Evolutionary conservation across 345 rosid species (phyloP), one percentile per base, ranked within the genome.

Genomic region (Lumnitzera racemosa): DNA sequence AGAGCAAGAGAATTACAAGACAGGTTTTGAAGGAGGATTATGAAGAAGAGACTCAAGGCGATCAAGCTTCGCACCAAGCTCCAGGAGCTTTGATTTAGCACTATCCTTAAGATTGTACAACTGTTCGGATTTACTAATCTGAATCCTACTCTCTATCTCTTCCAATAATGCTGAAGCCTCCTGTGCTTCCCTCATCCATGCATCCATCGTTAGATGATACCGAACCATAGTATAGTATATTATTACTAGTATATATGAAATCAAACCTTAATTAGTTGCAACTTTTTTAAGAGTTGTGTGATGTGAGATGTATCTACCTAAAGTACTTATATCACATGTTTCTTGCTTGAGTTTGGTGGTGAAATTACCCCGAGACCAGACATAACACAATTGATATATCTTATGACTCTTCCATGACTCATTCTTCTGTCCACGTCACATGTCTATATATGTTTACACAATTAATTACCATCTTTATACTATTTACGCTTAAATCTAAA

Each of bases 181-280:
- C 49, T 68, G 73, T 14, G 89, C 83, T 73, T 83, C 89, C 52
- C 75, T 68, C 49, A 74, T 70, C 89, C 85, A 78, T 53, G 83
- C 69, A 76, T 83, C 86, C 29, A 58, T 60, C 11, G 23, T 56
- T 27, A 74, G 49, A 46, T 24, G 49, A 31, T 20, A 61, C 61
- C 59, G 63, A 24, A 61, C 59, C 78, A 55, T 62, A 61, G 59
- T 46, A 31, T 56, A 46, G 31, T 56, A 13, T 16, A 23, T 16
- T 13, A 13, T 46, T 3, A 7, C 46, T 25, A 56, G 16, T 1
- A 1, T n/a, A 56, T 46, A 16, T 24, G 20, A 51, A 13, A 51
- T 5, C 23, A 51, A n/a, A 55, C 58, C 12, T 12, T 11, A 8
- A 9, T 9, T 36, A 8, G 43, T 9, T 36, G 43, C 8, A 8